Evolutionary conservation across 805 yeast species (phyloP).

Genomic region (Saturnispora halmiae): DNA sequence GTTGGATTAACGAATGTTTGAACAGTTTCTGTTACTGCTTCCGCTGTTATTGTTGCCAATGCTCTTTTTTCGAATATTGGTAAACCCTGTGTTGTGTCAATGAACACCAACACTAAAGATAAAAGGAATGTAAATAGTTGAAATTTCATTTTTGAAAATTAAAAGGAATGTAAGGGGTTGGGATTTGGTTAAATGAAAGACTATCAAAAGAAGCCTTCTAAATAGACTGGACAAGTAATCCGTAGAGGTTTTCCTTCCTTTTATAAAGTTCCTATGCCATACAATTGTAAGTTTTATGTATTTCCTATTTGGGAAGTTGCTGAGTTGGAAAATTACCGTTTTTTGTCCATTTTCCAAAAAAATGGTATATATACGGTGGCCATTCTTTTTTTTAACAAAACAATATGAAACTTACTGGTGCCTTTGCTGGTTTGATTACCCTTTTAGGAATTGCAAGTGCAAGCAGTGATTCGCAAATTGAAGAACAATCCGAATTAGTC

Average conservation of each 20-base stretch:
- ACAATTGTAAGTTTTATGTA: not conserved
- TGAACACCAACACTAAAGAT: not conserved
- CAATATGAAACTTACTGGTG: slow-evolving; percentile 1
- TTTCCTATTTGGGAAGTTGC: slow-evolving; percentile 6
- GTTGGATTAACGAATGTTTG: slow-evolving; percentile 16
- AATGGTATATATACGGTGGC: not conserved
- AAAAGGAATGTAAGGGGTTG: not conserved
- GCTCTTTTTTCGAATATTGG: slow-evolving; percentile 20
- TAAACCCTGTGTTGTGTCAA: no score
- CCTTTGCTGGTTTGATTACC: not conserved
- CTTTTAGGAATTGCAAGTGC: not conserved
- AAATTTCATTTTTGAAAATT: not conserved
- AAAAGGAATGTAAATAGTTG: slow-evolving; percentile 8
- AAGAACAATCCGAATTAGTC: no score
- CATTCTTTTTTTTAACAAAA: slow-evolving; percentile 3
- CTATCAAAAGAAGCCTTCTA: not conserved
- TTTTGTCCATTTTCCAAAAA: not conserved
- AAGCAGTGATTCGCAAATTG: no score
- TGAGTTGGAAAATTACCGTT: not conserved
- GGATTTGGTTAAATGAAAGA: not conserved
- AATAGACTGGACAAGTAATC: not conserved
- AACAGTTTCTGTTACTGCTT: slow-evolving; percentile 19
- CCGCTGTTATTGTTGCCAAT: slow-evolving; percentile 22
- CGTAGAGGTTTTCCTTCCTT: not conserved
- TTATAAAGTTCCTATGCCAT: not conserved